Evolutionary conservation across 331 rosid genomes (phyloP).

Genomic region (Pyracantha coccinea): DNA sequence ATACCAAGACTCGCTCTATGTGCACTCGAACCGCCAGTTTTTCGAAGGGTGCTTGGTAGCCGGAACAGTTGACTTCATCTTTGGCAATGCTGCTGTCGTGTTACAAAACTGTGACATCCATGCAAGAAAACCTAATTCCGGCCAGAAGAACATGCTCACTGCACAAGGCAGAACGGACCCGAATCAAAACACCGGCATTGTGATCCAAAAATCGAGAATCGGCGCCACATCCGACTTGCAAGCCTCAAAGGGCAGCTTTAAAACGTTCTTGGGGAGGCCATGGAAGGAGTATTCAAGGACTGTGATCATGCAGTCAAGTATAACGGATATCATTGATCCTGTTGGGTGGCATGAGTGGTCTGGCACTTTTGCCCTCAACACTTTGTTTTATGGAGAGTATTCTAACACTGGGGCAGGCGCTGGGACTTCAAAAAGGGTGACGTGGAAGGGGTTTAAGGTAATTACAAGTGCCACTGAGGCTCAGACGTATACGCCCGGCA

Average conservation of each 20-base stretch:
- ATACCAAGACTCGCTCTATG: constrained; percentile 88
- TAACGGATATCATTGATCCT: constrained; percentile 48
- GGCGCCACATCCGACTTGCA: constrained; percentile 55
- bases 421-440: constrained; percentile 50
- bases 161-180: constrained; percentile 84
- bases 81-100: constrained; percentile 66
- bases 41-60: constrained; percentile 37
- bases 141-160: constrained; percentile 79
- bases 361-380: constrained; percentile 52
- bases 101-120: constrained; percentile 68
- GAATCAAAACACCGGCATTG: constrained; percentile 91
- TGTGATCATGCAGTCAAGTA: constrained; percentile 47
- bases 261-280: constrained; percentile 70
- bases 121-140: constrained; percentile 46
- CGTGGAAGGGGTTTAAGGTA: constrained; percentile 61
- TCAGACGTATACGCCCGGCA: constrained; percentile 36
- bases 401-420: constrained; percentile 73
- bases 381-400: constrained; percentile 59
- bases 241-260: constrained; percentile 26
- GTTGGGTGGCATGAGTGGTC: constrained; percentile 71
- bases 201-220: constrained; percentile 60
- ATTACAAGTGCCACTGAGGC: constrained; percentile 55
- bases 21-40: constrained; percentile 79
- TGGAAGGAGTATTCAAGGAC: constrained; percentile 84
- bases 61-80: constrained; percentile 84